phyloP scores from a whole-genome alignment of 148 eudicot species.

The Rhododendron griersonianum region DNA sequence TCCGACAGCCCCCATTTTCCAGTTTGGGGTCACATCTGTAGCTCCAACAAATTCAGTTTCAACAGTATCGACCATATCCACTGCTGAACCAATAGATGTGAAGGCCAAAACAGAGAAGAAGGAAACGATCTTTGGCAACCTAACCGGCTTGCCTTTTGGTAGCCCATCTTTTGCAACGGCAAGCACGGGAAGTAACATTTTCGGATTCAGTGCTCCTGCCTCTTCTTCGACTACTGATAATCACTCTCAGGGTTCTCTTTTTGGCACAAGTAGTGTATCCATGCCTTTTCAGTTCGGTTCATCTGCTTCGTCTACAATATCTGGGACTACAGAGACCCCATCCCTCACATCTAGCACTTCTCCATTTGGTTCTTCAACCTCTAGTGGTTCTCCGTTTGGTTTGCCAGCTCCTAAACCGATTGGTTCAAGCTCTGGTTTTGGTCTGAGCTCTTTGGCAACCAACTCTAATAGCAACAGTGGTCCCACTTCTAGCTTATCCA shows the following conservation, averaged over 20 bases:
- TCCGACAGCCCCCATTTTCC: slow-evolving; percentile 22
- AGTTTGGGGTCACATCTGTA: slow-evolving; percentile 22
- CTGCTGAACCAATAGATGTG: slow-evolving; percentile 15
- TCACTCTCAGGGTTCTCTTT: slow-evolving; percentile 28
- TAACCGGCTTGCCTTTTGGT: slow-evolving; percentile 18
- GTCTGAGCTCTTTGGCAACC: slow-evolving; percentile 26
- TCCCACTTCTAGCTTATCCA: slow-evolving; percentile 27
- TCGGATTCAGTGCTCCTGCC: slow-evolving; percentile 32
- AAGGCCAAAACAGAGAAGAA: slow-evolving; percentile 28
- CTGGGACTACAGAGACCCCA: slow-evolving; percentile 25
- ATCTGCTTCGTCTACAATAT: slow-evolving; percentile 18
- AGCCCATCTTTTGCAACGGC: slow-evolving; percentile 21
- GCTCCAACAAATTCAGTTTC: slow-evolving; percentile 27
- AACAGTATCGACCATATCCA: slow-evolving; percentile 13
- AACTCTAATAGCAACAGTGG: slow-evolving; percentile 25
- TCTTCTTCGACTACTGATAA: slow-evolving; percentile 20
- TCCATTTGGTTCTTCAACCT: slow-evolving; percentile 13
- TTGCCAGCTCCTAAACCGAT: slow-evolving; percentile 17
- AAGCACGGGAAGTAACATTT: slow-evolving; percentile 22
- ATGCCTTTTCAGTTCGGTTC: slow-evolving; percentile 26
- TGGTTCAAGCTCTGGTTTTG: slow-evolving; percentile 24
- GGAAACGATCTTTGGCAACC: slow-evolving; percentile 26
- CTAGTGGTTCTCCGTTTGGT: background rate
- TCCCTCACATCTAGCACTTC: slow-evolving; percentile 25
- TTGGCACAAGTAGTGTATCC: slow-evolving; percentile 20